Conservation (phyloP, 2,329 filamentous ascomycete species). For the Cladosporium sp. region DNA sequence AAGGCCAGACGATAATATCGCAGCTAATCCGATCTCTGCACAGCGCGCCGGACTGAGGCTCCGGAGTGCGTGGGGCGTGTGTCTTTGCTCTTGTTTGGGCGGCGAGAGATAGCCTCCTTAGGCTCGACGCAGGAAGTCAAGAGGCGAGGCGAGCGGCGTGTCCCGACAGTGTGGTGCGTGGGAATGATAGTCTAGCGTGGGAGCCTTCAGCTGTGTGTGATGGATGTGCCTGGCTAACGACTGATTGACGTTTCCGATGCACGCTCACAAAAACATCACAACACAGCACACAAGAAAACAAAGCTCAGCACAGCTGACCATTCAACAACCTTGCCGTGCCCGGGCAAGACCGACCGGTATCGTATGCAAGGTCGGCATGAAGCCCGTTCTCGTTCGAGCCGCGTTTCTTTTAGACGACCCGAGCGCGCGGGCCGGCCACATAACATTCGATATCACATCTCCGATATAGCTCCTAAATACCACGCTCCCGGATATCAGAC, state of each 20-base stretch:
- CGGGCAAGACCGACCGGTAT: not conserved
- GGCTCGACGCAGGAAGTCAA: not conserved
- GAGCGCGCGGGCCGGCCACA: not conserved
- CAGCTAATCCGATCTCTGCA: not conserved
- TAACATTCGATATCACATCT: not conserved
- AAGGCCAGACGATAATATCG: not conserved
- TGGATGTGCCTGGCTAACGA: not conserved
- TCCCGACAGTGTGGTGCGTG: slow-evolving; percentile 4
- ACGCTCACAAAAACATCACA: not conserved
- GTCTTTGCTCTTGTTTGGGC: not conserved
- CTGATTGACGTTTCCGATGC: not conserved
- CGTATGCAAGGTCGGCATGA: not conserved
- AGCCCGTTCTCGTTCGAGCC: not conserved
- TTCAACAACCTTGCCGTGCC: not conserved
- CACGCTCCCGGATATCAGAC: not conserved
- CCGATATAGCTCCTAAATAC: slow-evolving; percentile 2
- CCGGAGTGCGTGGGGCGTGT: not conserved
- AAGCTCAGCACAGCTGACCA: not conserved
- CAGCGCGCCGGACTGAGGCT: not conserved
- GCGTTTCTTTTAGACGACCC: not conserved
- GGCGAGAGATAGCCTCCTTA: not conserved
- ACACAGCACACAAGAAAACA: not conserved
- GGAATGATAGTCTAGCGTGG: not conserved
- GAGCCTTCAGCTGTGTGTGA: not conserved
- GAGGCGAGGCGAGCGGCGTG: slow-evolving; percentile 11